These are phyloP conservation scores for Fusarium sp. DNA, from an alignment of 2,329 filamentous ascomycete species.

Conservation along the genomic window DNA sequence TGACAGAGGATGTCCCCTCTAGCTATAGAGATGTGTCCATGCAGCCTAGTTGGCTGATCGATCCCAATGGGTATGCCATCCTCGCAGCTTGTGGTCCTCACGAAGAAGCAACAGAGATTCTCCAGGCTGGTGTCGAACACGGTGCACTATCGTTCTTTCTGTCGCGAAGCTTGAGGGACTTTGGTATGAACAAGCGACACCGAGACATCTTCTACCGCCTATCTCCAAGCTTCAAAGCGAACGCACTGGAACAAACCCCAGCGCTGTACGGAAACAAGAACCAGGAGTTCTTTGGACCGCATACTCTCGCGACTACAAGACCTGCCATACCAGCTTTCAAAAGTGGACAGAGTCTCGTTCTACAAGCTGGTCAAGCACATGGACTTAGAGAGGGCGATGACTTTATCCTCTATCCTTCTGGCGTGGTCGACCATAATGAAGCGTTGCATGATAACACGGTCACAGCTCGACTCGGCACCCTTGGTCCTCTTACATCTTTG, in stretches of 20 bases:
- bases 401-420: slow-evolving; percentile 12
- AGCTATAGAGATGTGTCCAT: slow-evolving; percentile 5
- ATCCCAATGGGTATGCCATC: slow-evolving; percentile 22
- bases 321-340: not conserved
- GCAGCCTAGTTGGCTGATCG: slow-evolving; percentile 12
- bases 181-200: not conserved
- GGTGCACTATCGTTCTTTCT: slow-evolving; percentile 14
- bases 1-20: not conserved
- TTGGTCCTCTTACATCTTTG: not conserved
- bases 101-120: slow-evolving; percentile 10
- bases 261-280: slow-evolving; percentile 24
- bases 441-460: not conserved
- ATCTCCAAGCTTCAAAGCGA: not conserved
- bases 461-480: not conserved
- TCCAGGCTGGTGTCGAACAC: not conserved
- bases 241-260: not conserved
- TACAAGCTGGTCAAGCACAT: slow-evolving; percentile 22
- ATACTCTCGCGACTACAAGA: not conserved
- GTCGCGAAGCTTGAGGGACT: not conserved
- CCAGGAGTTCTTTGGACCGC: slow-evolving; percentile 22
- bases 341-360: not conserved
- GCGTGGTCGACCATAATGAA: not conserved
- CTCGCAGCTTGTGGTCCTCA: slow-evolving; percentile 22
- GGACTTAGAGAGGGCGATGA: slow-evolving; percentile 12
- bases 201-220: slow-evolving; percentile 7